A percentile compares a stretch with the other conserved stretches of the same genome.
These are phyloP conservation scores for Tephrocybe sp. DNA, from an alignment of 768 basidiomycete genomes.

Conservation along the genomic window DNA sequence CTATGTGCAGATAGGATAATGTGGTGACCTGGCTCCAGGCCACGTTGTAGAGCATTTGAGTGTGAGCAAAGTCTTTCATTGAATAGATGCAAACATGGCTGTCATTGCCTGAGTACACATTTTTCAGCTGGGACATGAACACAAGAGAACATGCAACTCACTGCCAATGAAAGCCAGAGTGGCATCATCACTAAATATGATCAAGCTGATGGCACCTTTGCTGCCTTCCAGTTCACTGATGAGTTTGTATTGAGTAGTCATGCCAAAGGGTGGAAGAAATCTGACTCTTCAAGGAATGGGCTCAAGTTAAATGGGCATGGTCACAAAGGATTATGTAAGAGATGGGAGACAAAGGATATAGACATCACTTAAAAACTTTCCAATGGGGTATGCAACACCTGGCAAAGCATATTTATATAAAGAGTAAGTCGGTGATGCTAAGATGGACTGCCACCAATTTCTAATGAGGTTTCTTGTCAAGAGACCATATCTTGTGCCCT, in stretches of 20 bases:
- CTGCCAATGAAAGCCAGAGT: background rate
- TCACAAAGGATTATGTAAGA: background rate
- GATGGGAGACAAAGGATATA: background rate
- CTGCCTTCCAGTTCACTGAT: constrained; percentile 1
- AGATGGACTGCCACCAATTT: background rate
- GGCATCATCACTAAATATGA: background rate
- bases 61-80: background rate
- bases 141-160: background rate
- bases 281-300: too few relatives aligned
- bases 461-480: background rate
- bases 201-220: background rate
- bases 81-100: background rate
- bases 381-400: too few relatives aligned
- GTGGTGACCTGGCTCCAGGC: background rate
- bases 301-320: too few relatives aligned
- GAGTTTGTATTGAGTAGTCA: background rate
- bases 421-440: too few relatives aligned
- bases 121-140: background rate
- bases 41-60: background rate
- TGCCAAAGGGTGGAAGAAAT: background rate
- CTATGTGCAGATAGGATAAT: background rate
- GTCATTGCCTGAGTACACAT: background rate
- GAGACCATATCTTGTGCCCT: background rate
- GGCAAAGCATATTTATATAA: too few relatives aligned
- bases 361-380: background rate